phyloP scores from a whole-genome alignment of 257 asterid genomes.

The Nicotiana otophora region DNA sequence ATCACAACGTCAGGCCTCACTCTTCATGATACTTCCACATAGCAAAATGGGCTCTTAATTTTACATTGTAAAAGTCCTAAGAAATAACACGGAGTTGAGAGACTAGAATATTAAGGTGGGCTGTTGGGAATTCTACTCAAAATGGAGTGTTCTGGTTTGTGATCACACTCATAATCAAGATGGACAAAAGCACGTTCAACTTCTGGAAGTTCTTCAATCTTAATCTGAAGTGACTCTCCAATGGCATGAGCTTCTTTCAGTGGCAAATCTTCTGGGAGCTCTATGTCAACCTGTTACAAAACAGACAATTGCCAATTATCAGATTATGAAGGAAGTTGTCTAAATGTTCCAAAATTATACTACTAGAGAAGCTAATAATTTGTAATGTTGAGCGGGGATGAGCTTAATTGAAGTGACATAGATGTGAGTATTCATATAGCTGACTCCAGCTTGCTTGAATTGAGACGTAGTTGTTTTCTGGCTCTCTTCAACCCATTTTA shows the following conservation, averaged over 20 bases:
- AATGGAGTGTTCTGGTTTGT: conserved; percentile 72
- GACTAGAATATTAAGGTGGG: conserved; percentile 25
- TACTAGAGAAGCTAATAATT: too few species aligned
- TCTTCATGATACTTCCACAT: not conserved
- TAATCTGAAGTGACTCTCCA: conserved; percentile 71
- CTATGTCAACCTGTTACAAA: conserved; percentile 57
- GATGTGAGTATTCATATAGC: too few species aligned
- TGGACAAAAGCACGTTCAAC: conserved; percentile 81
- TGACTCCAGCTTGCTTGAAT: too few species aligned
- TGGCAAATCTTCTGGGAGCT: conserved; percentile 70
- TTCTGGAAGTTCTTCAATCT: conserved; percentile 66
- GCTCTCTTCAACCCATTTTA: not conserved
- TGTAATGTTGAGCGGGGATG: too few species aligned
- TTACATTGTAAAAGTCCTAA: not conserved
- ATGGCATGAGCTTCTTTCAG: conserved; percentile 66
- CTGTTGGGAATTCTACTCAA: conserved; percentile 53
- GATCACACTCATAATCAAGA: conserved; percentile 76
- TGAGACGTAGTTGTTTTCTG: too few species aligned
- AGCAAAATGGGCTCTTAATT: not conserved
- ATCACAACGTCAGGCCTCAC: not conserved
- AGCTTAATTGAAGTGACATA: too few species aligned
- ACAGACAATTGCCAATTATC: not conserved
- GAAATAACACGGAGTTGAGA: not conserved
- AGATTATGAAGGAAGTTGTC: not conserved
- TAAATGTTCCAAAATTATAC: not conserved